Evolutionary conservation across 148 eudicot genomes (phyloP).

Genomic region (Vaccinium vitisidaea): DNA sequence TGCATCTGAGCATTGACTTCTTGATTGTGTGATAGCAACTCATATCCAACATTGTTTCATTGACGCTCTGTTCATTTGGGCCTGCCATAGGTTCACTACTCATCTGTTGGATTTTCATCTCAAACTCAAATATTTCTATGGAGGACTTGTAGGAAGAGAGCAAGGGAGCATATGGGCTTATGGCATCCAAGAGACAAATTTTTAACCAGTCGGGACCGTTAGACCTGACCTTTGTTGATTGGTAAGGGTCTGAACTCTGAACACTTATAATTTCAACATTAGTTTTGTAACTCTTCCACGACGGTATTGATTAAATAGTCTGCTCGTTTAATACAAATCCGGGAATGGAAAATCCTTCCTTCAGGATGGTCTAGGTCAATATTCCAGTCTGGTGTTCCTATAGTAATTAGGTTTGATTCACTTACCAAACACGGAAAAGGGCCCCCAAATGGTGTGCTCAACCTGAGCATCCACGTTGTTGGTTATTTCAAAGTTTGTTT

Average conservation of each 20-base stretch:
- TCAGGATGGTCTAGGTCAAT: not conserved
- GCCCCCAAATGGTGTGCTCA: not conserved
- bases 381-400: not conserved
- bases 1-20: not conserved
- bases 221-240: constrained; percentile 44
- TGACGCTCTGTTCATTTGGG: not conserved
- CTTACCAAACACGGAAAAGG: not conserved
- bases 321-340: not conserved
- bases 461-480: not conserved
- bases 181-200: constrained; percentile 32
- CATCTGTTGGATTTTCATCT: constrained; percentile 5
- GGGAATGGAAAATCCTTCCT: not conserved
- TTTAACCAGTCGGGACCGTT: constrained; percentile 44
- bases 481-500: not conserved
- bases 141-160: constrained; percentile 15
- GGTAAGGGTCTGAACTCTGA: constrained; percentile 25
- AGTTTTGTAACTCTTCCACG: not conserved
- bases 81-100: not conserved
- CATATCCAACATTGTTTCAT: not conserved
- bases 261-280: not conserved
- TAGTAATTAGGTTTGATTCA: not conserved
- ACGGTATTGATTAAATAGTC: not conserved
- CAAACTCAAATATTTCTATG: constrained; percentile 12
- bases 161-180: constrained; percentile 9
- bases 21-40: not conserved